Evolutionary conservation across 2,329 filamentous ascomycete species (phyloP).

Genomic region (Hirsutella minnesotensis): DNA sequence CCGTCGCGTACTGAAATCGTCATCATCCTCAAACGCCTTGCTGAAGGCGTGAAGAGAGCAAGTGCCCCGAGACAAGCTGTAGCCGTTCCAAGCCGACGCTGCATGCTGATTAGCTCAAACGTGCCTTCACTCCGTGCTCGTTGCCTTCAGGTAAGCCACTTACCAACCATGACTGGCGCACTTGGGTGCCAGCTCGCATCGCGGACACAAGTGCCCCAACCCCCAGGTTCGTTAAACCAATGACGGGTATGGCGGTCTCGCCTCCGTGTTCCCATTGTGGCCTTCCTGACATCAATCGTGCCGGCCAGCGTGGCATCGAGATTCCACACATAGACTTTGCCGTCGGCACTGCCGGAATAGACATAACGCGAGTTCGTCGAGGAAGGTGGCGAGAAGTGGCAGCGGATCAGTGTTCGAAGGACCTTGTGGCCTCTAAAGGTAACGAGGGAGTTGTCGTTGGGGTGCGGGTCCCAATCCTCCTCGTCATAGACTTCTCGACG

Average conservation of each 20-base stretch:
- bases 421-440: conserved; percentile 89
- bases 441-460: conserved; percentile 84
- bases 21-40: conserved; percentile 50
- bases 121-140: background rate
- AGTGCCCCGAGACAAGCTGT: conserved; percentile 59
- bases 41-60: conserved; percentile 72
- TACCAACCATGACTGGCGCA: conserved; percentile 63
- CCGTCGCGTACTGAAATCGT: conserved; percentile 44
- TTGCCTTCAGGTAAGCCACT: conserved; percentile 15
- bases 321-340: conserved; percentile 86
- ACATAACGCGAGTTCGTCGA: conserved; percentile 87
- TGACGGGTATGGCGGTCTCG: conserved; percentile 40
- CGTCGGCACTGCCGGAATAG: conserved; percentile 83
- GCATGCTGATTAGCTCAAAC: conserved; percentile 1
- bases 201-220: conserved; percentile 69
- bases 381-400: conserved; percentile 81
- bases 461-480: conserved; percentile 44
- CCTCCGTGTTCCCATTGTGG: conserved; percentile 53
- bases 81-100: conserved; percentile 79
- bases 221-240: conserved; percentile 42
- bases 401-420: conserved; percentile 80
- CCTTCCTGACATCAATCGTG: conserved; percentile 63
- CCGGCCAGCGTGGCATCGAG: conserved; percentile 75
- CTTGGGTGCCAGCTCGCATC: conserved; percentile 88
- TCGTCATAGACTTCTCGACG: conserved; percentile 56